Evolutionary conservation across 2,329 filamentous ascomycete species (phyloP), one percentile per base, ranked within the genome.

Genomic region (Pseudogymnoascus verrucosus): DNA sequence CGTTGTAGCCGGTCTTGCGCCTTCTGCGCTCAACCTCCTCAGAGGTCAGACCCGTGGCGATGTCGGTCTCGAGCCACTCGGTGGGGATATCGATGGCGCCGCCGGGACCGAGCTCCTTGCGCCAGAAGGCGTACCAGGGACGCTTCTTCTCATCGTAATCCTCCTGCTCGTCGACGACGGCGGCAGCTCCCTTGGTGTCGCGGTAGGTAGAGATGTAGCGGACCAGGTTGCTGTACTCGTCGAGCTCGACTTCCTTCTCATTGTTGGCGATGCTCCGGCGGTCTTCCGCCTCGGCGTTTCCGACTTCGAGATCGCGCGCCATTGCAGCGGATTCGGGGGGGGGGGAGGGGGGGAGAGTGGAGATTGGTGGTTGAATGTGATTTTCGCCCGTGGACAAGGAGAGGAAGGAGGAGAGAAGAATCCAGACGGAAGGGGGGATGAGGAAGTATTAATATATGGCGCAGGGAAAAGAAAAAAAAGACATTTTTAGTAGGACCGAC

Each of bases 41-140:
- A 63, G 75, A 73, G 65, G 78, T 78, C 64, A 91, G 80, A 82
- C 88, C 88, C 64, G 80, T 74, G 73, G 81, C 81, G 74, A 90
- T 84, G 73, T 90, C 84, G 72, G 87, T 88, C 68, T 84, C 80
- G 70, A 90, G 77, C 85, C 84, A 89, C 10, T 89, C 86, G n/a
- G 85, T 82, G 23, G 87, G 86, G 2, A 72, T 69, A 10, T 75
- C 78, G 66, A 76, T 74, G 54, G 70, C 75, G 28, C 70, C 73
- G 54, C 76, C 75, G 8, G 71, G 63, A 12, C 67, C 73, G 26
- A 70, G 72, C 12, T 75, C 75, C 61, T 70, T 69, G 5, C 74
- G 73, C 79, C 84, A 85, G 75, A 85, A 83, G 73, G 82, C 78
- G 78, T 81, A 88, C 77, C 81, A 85, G 65, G 80, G 79, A 70